A percentile compares a stretch with the other conserved stretches of the same genome.
Conservation (phyloP, 2,329 filamentous ascomycete species). For the Orbilia blumenaviensis region DNA sequence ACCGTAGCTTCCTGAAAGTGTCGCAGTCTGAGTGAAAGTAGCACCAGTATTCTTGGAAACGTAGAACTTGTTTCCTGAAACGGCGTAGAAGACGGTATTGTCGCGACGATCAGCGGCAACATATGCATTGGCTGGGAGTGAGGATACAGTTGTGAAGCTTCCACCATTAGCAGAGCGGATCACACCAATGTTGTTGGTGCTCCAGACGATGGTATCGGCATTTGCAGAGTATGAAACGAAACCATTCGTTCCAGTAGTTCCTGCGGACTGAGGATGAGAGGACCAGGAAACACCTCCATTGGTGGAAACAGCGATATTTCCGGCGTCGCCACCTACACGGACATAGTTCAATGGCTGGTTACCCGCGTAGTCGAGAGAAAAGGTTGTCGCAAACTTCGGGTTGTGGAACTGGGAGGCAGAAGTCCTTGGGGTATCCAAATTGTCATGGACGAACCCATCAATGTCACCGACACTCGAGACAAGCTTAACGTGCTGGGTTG, state of each 20-base stretch:
- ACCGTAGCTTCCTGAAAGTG: slow-evolving; percentile 58
- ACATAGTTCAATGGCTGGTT: slow-evolving; percentile 63
- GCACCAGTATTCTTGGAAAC: slow-evolving; percentile 66
- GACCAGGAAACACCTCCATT: slow-evolving; percentile 67
- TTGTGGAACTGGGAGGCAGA: slow-evolving; percentile 63
- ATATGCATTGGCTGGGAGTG: slow-evolving; percentile 63
- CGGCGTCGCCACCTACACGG: slow-evolving; percentile 62
- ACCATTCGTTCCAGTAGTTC: slow-evolving; percentile 63
- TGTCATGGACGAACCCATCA: slow-evolving; percentile 64
- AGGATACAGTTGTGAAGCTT: slow-evolving; percentile 64
- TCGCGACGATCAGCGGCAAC: slow-evolving; percentile 68
- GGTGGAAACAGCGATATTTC: slow-evolving; percentile 65
- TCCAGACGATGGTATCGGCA: slow-evolving; percentile 62
- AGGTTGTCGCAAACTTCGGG: slow-evolving; percentile 65
- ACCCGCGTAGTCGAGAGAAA: slow-evolving; percentile 61
- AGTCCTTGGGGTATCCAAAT: slow-evolving; percentile 63
- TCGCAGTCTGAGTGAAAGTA: slow-evolving; percentile 63
- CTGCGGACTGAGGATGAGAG: slow-evolving; percentile 63
- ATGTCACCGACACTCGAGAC: slow-evolving; percentile 67
- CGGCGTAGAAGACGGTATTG: slow-evolving; percentile 67
- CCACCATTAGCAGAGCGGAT: slow-evolving; percentile 59
- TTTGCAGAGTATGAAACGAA: slow-evolving; percentile 66
- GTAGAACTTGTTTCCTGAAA: slow-evolving; percentile 65
- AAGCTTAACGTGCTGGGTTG: slow-evolving; percentile 62
- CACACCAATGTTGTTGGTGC: slow-evolving; percentile 53